Percentiles rank a stretch among this genome's conserved stretches.
phyloP scores from a whole-genome alignment of 352 stramenopile genomes.

The Phytophthora pinifolia region DNA sequence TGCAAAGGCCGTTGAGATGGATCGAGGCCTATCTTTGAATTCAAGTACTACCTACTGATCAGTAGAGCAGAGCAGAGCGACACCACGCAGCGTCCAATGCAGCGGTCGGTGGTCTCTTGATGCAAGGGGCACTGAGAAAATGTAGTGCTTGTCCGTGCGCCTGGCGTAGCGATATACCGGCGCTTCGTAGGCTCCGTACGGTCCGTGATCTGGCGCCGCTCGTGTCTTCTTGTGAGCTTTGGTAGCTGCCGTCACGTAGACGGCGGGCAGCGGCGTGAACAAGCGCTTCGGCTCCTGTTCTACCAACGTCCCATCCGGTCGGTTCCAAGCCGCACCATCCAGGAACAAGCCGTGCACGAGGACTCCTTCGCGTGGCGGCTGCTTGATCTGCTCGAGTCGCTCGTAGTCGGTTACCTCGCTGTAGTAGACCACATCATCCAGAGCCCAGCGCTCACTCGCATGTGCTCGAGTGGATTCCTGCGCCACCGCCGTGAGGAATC shows the following conservation, averaged over 20 bases:
- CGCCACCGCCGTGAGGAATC: slow-evolving; percentile 75
- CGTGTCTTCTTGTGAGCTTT: slow-evolving; percentile 77
- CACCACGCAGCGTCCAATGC: slow-evolving; percentile 76
- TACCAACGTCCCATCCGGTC: slow-evolving; percentile 65
- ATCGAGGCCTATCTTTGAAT: neutral
- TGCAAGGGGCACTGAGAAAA: slow-evolving; percentile 75
- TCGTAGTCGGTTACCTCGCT: slow-evolving; percentile 85
- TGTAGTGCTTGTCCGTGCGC: slow-evolving; percentile 74
- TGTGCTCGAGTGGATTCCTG: slow-evolving; percentile 76
- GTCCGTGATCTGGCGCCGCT: slow-evolving; percentile 64
- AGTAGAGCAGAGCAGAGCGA: slow-evolving; percentile 68
- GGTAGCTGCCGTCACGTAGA: slow-evolving; percentile 78
- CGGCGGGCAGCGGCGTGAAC: slow-evolving; percentile 67
- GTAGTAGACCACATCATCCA: slow-evolving; percentile 81
- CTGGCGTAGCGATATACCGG: slow-evolving; percentile 79
- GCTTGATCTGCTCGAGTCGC: slow-evolving; percentile 74
- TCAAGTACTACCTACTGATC: slow-evolving; percentile 36
- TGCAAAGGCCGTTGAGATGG: too few relatives aligned
- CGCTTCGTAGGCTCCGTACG: slow-evolving; percentile 76
- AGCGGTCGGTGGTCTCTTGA: slow-evolving; percentile 72
- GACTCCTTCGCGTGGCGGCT: slow-evolving; percentile 68
- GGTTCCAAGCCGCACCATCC: slow-evolving; percentile 76
- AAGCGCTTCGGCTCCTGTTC: slow-evolving; percentile 79
- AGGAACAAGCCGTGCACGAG: slow-evolving; percentile 74
- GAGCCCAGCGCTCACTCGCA: slow-evolving; percentile 69